Evolutionary conservation across 2,329 filamentous ascomycete species (phyloP).

Genomic region (Fusarium verrucosum): DNA sequence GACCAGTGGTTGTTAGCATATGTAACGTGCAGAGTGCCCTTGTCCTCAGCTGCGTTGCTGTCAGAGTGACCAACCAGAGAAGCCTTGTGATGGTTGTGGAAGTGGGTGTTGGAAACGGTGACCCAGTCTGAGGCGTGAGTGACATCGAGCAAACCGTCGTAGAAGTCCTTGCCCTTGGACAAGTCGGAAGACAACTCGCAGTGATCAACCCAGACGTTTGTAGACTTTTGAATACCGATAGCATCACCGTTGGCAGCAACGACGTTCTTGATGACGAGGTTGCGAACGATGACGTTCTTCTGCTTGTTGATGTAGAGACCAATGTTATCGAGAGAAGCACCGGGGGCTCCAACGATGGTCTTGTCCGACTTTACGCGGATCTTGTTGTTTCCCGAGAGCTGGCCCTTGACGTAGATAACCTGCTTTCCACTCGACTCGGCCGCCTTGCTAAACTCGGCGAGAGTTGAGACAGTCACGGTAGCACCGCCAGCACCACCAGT

Average conservation of each 20-base stretch:
- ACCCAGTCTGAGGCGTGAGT: conserved; percentile 71
- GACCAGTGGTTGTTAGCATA: conserved; percentile 73
- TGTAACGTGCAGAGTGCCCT: conserved; percentile 69
- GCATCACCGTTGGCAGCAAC: conserved; percentile 65
- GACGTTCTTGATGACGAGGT: conserved; percentile 68
- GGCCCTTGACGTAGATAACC: conserved; percentile 55
- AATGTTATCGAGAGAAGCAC: conserved; percentile 54
- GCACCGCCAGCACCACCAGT: conserved; percentile 61
- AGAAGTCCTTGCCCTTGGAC: conserved; percentile 73
- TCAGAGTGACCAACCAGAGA: conserved; percentile 69
- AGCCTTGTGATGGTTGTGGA: conserved; percentile 62
- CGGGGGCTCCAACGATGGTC: conserved; percentile 54
- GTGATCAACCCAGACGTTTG: conserved; percentile 74
- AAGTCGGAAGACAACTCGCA: conserved; percentile 69
- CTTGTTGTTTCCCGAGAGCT: conserved; percentile 52
- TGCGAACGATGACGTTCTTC: conserved; percentile 70
- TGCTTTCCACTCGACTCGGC: conserved; percentile 55
- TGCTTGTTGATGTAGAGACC: conserved; percentile 63
- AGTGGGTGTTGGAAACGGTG: conserved; percentile 54
- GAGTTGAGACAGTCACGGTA: conserved; percentile 55
- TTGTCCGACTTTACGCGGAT: conserved; percentile 57
- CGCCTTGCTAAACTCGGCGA: conserved; percentile 58
- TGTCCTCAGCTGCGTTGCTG: conserved; percentile 66
- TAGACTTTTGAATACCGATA: conserved; percentile 65
- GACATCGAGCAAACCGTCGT: conserved; percentile 72